Percentiles rank a stretch among this genome's conserved stretches.
Conservation (phyloP, 805 yeast species). For the Cyberlindnera xylosilytica region DNA sequence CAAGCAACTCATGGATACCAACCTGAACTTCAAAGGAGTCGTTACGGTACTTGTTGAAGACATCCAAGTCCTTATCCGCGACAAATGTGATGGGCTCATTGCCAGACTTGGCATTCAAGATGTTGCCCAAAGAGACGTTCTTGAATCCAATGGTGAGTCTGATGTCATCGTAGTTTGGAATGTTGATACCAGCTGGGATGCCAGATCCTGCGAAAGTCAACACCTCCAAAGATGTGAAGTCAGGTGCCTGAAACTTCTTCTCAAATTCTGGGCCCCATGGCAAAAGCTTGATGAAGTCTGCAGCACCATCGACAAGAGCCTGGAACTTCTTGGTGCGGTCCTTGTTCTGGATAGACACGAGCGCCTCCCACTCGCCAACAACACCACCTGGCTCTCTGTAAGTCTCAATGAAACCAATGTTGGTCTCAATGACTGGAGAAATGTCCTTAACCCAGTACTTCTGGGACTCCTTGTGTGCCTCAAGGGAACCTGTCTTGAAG, state of each 20-base stretch:
- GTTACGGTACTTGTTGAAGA: constrained; percentile 67
- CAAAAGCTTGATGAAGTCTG: constrained; percentile 55
- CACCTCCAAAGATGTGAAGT: constrained; percentile 86
- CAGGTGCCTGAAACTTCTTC: constrained; percentile 87
- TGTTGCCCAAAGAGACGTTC: constrained; percentile 86
- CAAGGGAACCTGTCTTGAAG: constrained; percentile 78
- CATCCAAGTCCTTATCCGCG: constrained; percentile 44
- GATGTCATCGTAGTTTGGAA: constrained; percentile 90
- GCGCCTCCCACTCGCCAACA: constrained; percentile 91
- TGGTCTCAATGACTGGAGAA: constrained; percentile 75
- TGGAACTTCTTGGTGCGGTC: constrained; percentile 82
- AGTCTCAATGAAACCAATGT: constrained; percentile 89
- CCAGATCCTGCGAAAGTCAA: constrained; percentile 88
- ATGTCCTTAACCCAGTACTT: constrained; percentile 84
- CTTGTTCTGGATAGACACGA: constrained; percentile 86
- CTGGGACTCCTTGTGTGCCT: constrained; percentile 82
- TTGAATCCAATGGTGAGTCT: constrained; percentile 82
- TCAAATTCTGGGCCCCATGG: constrained; percentile 81
- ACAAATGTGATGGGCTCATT: constrained; percentile 71
- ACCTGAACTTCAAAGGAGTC: constrained; percentile 92
- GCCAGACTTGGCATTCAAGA: constrained; percentile 69
- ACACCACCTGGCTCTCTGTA: constrained; percentile 91
- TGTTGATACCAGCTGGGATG: constrained; percentile 89
- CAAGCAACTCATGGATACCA: constrained; percentile 87
- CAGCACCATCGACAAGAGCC: constrained; percentile 63